phyloP scores from a whole-genome alignment of 306 rosid species.

The Potentilla sterilis region DNA sequence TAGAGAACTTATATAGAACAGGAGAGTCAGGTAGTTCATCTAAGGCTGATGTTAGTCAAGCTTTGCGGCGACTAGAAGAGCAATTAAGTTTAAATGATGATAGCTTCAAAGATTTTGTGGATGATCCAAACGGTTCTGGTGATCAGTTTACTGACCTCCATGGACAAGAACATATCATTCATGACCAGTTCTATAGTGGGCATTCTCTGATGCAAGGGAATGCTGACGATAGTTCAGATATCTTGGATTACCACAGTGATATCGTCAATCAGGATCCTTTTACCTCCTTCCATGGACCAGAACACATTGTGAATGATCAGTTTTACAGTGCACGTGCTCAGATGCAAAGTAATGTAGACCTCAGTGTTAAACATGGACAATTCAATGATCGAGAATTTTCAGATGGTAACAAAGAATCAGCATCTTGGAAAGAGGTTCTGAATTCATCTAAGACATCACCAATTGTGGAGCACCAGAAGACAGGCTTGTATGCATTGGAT shows the following conservation, averaged over 20 bases:
- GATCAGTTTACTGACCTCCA: constrained; percentile 36
- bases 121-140: constrained; percentile 31
- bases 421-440: constrained; percentile 55
- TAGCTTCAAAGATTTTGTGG: constrained; percentile 37
- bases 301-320: constrained; percentile 33
- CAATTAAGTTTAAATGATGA: constrained; percentile 70
- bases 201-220: constrained; percentile 52
- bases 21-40: constrained; percentile 39
- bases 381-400: constrained; percentile 34
- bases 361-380: constrained; percentile 32
- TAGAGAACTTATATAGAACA: constrained; percentile 39
- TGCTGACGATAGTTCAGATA: constrained; percentile 26
- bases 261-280: constrained; percentile 43
- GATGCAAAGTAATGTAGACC: constrained; percentile 48
- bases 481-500: constrained; percentile 32
- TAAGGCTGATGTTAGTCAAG: constrained; percentile 54
- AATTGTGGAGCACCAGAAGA: constrained; percentile 30
- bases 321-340: constrained; percentile 35
- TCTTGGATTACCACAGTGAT: constrained; percentile 34
- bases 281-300: constrained; percentile 40
- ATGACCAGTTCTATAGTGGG: constrained; percentile 37
- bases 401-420: constrained; percentile 42
- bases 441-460: constrained; percentile 35
- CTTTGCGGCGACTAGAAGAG: constrained; percentile 63
- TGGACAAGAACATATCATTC: constrained; percentile 35